Evolutionary conservation across 345 rosid species (phyloP), one percentile per base, ranked within the genome.

Genomic region (Populus alba): DNA sequence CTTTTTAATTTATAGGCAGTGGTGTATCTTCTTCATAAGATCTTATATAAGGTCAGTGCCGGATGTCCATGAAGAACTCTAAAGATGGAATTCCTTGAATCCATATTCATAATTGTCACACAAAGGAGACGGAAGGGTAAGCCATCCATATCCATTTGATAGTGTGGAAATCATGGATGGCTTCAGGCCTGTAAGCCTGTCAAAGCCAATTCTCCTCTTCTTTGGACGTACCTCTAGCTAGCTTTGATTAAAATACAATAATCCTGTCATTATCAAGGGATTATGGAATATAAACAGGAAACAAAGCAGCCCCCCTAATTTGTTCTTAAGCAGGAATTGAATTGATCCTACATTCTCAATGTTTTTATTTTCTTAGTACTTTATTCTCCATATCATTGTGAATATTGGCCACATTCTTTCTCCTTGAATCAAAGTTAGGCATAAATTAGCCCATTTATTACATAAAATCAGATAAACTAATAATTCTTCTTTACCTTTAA

Each of bases 341-440:
- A 83, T 82, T 71, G 76, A 80, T 85, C 85, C 87, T 79, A 72
- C 73, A 79, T 84, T 81, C 87, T 74, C 31, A 59, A 31, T 81
- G 75, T 51, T 51, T 10, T 12, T 12, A 0, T 41, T 12, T 41
- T 85, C 79, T 20, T 51, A 67, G 41, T 47, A 72, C 89, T 87
- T 86, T 88, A 88, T 88, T 88, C 91, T 83, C 71, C 70, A 72
- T 57, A 78, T 80, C 47, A 75, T 59, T 76, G 73, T 61, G 82
- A 63, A 81, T 77, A 27, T 27, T 27, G 78, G 81, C 43, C 80
- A 75, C 81, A 81, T 76, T 78, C 80, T 68, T 67, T 73, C 51
- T 61, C 71, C 25, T 74, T 82, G 78, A 80, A 70, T 78, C 79
- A 87, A 84, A 87, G 87, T 84, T 82, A 76, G 77, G 86, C 86